These are phyloP conservation scores for Arbutus unedo DNA, from an alignment of 148 eudicot species.

Conservation along the genomic window DNA sequence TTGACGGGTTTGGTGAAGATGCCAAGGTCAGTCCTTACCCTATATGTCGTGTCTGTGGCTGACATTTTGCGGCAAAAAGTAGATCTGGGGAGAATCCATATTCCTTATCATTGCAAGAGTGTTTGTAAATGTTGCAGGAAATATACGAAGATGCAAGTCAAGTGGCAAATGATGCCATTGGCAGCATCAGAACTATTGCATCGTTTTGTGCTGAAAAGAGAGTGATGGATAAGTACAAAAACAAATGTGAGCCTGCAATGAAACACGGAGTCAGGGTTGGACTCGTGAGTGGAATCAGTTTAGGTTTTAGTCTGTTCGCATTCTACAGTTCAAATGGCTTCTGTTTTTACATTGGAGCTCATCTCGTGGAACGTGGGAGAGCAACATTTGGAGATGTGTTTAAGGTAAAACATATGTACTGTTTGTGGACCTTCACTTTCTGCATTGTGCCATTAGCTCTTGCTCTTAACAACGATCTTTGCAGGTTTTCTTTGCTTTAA, in stretches of 20 bases:
- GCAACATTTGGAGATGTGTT: constrained; percentile 66
- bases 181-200: constrained; percentile 77
- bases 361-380: constrained; percentile 46
- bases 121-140: constrained; percentile 29
- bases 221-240: constrained; percentile 61
- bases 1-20: constrained; percentile 66
- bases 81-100: background rate
- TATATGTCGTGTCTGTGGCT: background rate
- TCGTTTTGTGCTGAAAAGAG: constrained; percentile 83
- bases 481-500: constrained; percentile 84
- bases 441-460: background rate
- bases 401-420: constrained; percentile 39
- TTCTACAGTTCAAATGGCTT: constrained; percentile 60
- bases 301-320: constrained; percentile 52
- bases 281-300: constrained; percentile 54
- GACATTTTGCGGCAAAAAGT: background rate
- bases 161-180: constrained; percentile 78
- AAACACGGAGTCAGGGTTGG: constrained; percentile 59
- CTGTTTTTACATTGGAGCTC: constrained; percentile 70
- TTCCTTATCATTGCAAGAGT: background rate
- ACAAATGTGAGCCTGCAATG: constrained; percentile 61
- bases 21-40: constrained; percentile 48
- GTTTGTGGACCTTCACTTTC: background rate
- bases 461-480: background rate
- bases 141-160: constrained; percentile 90